Evolutionary conservation across 768 basidiomycete genomes (phyloP).

Genomic region (Termitomyces sp.): DNA sequence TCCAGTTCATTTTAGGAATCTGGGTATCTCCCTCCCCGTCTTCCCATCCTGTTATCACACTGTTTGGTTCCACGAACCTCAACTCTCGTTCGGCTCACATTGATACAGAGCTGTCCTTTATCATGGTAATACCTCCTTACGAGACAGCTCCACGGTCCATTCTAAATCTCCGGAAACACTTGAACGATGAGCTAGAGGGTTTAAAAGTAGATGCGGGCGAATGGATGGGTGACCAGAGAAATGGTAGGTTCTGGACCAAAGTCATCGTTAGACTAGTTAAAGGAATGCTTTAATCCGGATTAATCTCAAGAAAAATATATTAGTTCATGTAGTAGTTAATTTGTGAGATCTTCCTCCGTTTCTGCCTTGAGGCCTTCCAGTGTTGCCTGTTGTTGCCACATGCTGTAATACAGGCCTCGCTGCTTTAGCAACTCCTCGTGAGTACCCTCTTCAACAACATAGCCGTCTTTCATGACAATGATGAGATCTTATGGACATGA

Average conservation of each 20-base stretch:
- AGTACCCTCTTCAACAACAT: conserved; percentile 89
- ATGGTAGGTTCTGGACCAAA: conserved; percentile 62
- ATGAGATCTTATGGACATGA: conserved; percentile 62
- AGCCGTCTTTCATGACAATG: conserved; percentile 89
- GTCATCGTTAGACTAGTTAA: conserved; percentile 60
- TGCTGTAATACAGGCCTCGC: conserved; percentile 70
- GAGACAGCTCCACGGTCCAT: conserved; percentile 3
- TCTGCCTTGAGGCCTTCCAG: conserved; percentile 28
- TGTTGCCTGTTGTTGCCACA: conserved; percentile 78
- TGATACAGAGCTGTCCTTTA: conserved; percentile 88
- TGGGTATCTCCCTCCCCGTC: conserved; percentile 69
- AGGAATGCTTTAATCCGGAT: conserved; percentile 53
- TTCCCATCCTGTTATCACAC: conserved; percentile 61
- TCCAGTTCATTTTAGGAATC: conserved; percentile 49
- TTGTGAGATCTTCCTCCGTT: background rate
- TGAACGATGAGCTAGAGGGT: conserved; percentile 51
- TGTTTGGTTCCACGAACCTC: conserved; percentile 94
- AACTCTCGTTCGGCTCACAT: conserved; percentile 88
- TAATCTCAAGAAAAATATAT: no score
- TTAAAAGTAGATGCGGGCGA: conserved; percentile 46
- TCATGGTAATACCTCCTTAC: conserved; percentile 61
- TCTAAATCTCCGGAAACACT: conserved; percentile 37
- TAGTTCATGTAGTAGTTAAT: background rate
- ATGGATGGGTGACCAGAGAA: conserved; percentile 60
- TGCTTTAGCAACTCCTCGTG: conserved; percentile 79